Percentiles rank a stretch among this genome's conserved stretches.
Evolutionary conservation across 2,329 filamentous ascomycete genomes (phyloP).

Genomic region (Gaeumannomyces tritici): DNA sequence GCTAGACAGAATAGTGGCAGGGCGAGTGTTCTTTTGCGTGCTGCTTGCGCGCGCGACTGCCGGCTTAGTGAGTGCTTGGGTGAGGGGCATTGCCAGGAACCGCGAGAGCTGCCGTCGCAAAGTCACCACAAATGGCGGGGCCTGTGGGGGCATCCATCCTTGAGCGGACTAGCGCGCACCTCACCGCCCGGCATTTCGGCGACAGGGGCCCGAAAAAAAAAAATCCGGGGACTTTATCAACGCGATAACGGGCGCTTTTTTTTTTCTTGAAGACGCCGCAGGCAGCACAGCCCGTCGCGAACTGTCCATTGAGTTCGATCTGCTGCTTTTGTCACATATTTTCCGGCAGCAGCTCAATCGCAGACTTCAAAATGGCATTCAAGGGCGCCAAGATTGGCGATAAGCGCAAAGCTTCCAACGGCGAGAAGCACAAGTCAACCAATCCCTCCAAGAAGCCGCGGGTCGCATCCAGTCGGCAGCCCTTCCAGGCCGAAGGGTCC

Average conservation of each 20-base stretch:
- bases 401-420: conserved; percentile 47
- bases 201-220: conserved; percentile 1
- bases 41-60: neutral
- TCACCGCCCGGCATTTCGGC: conserved; percentile 24
- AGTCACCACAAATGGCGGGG: neutral
- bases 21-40: neutral
- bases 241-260: neutral
- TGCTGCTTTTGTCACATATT: neutral
- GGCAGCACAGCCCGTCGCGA: neutral
- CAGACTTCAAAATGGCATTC: conserved; percentile 31
- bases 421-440: conserved; percentile 30
- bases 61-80: neutral
- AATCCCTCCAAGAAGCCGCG: conserved; percentile 42
- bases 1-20: neutral
- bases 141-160: neutral
- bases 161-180: neutral
- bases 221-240: neutral
- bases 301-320: neutral
- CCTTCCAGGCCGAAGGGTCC: conserved; percentile 21
- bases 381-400: conserved; percentile 35
- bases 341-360: neutral
- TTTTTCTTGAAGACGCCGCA: neutral
- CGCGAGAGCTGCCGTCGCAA: neutral
- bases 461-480: conserved; percentile 21
- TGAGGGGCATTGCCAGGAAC: neutral